Base-by-base conservation (phyloP, 1,284 basidiomycete species). In the Ceratobasidium theobromae region DNA sequence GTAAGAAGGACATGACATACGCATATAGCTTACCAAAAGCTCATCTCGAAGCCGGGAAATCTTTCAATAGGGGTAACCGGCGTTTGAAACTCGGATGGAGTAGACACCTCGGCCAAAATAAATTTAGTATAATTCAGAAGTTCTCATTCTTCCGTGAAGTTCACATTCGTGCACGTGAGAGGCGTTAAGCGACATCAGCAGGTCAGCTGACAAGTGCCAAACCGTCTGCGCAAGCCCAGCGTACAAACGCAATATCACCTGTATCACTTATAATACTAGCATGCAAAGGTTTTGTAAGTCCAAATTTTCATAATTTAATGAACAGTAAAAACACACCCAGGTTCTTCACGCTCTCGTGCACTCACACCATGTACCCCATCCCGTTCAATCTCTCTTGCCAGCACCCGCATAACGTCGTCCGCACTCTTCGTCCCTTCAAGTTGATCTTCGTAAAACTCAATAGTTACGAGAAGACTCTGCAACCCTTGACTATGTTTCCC, bases 361-460 rank as follows among this genome's bases (percentile, higher is more conserved):
- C 60, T 64, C 12, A 64, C 60, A 25, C 60, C 60, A 25, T 64
- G 60, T 9, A 87, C 72, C 0, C 86, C 87, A 70, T 86, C 81
- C 58, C 77, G 77, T 68, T 87, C 86, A 30, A 88, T 80, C 33
- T 86, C 82, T 68, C 76, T 76, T 30, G 81, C 79, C 23, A 88
- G 79, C 8, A 80, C 73, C 21, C 78, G 78, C 76, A 88, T 76
- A 0, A 84, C 83, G 49, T 79, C 76, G 68, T 77, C 80, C 16
- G 83, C 84, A 18, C 80, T 81, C 30, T 75, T 76, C 9, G 79
- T 78, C 18, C 75, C 73, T 1, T 73, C 67, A 28, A 87, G 76
- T 71, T 84, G 84, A 9, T 73, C 74, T 69, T 83, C 80, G 67
- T 86, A 88, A 70, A 81, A 83, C 11, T 78, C 76, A 21, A 77